phyloP scores from a whole-genome alignment of 331 rosid species.

The Saraca asoca region DNA sequence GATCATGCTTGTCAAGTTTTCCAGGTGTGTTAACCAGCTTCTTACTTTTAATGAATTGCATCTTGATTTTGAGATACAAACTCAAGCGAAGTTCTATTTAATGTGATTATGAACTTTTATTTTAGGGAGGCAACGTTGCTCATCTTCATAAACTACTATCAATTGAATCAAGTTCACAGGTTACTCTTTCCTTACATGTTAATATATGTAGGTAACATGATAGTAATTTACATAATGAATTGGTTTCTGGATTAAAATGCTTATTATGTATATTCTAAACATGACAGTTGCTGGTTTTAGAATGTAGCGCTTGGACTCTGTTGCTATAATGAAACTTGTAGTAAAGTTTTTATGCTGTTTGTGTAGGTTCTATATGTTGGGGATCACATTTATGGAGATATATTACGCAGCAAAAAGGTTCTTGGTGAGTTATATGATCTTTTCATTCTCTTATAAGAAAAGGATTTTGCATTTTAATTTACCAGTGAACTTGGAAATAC shows the following conservation, averaged over 20 bases:
- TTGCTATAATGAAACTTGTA: constrained; percentile 17
- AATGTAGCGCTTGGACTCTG: constrained; percentile 25
- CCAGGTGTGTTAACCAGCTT: constrained; percentile 60
- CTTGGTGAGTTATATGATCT: constrained; percentile 64
- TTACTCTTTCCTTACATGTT: constrained; percentile 35
- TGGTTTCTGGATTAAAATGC: constrained; percentile 10
- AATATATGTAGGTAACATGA: constrained; percentile 8
- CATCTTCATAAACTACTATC: constrained; percentile 92
- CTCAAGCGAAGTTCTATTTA: background rate
- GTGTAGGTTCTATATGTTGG: constrained; percentile 95
- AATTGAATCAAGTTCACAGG: constrained; percentile 95
- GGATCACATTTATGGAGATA: constrained; percentile 98
- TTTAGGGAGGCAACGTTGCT: constrained; percentile 91
- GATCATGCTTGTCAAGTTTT: constrained; percentile 63
- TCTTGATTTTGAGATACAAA: no score
- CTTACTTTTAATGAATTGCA: constrained; percentile 5
- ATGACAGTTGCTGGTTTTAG: constrained; percentile 12
- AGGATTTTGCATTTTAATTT: constrained; percentile 20
- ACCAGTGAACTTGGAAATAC: background rate
- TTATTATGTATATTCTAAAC: constrained; percentile 7
- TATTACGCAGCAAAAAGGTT: constrained; percentile 95
- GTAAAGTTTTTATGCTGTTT: constrained; percentile 20
- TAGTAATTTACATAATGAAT: background rate
- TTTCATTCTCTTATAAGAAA: background rate
- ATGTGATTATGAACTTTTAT: constrained; percentile 30